Evolutionary conservation across 495 filamentous ascomycete species (phyloP), one percentile per base, ranked within the genome.

Genomic region (Aspergillus diversus): DNA sequence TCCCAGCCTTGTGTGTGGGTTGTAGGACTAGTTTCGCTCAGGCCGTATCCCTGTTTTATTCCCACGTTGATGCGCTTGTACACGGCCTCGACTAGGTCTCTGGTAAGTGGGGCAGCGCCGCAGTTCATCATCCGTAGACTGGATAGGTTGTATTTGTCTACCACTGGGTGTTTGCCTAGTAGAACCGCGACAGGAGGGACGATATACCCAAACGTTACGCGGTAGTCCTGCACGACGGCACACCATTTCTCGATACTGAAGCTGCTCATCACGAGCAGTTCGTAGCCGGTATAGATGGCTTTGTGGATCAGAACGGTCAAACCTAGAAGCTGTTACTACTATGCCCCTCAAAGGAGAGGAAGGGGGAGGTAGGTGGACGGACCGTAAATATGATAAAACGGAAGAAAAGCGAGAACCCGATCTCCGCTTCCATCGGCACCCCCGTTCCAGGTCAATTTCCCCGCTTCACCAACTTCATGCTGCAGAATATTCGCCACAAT

Each of bases 321-420:
- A 73, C 90, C 91, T 97, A 2, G 21, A 27, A 91, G 61, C 89
- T 85, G 88, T 27, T 27, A 27, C 21, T 2, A 27, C 2, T 27
- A 2, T 27, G 2, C 21, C 21, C 2, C 21, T 27, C 2, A 2
- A 27, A 2, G 2, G 1, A 27, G 21, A 27, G 21, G 1, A 2
- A 27, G 21, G 2, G 21, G 2, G 21, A 27, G 21, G n/a, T n/a
- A 27, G 21, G 21, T 27, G 9, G 43, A 50, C 79, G 35, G 70
- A 84, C 90, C 91, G 68, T 97, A 98, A 62, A 97, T 95, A 74
- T 98, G 94, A 76, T 92, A 97, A 71, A 99, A 97, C 0, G 95
- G 95, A 47, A 97, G 76, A 60, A 97, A 89, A 2, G 89, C 92
- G 43, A 97, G 68, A 17, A 95, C 71, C n/a, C 80, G 85, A 68